Conservation (phyloP, 176 grass and related monocot genomes). For the Lolium rigidum region DNA sequence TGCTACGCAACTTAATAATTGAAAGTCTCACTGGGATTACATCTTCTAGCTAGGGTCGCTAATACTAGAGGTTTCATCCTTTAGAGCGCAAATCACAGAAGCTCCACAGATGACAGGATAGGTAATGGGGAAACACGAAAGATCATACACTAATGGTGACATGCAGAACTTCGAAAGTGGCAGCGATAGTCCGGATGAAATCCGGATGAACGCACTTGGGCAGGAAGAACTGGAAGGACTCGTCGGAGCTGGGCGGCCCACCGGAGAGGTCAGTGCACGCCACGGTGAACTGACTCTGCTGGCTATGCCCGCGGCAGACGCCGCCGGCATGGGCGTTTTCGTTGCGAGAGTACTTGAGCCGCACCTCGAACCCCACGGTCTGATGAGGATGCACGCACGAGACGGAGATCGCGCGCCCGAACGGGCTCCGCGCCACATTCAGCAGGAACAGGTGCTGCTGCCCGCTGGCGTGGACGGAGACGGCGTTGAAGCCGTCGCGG, state of each 20-base stretch:
- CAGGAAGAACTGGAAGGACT: not conserved
- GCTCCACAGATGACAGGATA: not conserved
- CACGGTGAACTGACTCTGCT: not conserved
- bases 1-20: not conserved
- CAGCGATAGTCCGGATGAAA: not conserved
- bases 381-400: not conserved
- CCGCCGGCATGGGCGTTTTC: not conserved
- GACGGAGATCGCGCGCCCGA: not conserved
- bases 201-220: slow-evolving; percentile 6
- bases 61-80: not conserved
- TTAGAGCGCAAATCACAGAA: not conserved
- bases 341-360: not conserved
- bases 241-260: not conserved
- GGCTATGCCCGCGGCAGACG: not conserved
- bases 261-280: not conserved
- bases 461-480: not conserved
- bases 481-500: slow-evolving; percentile 31
- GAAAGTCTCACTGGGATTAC: not conserved
- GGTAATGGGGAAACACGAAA: not conserved
- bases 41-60: not conserved
- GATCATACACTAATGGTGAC: not conserved
- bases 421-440: not conserved
- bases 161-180: not conserved
- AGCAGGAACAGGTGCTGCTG: slow-evolving; percentile 8
- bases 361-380: not conserved